Percentiles rank a stretch among this genome's conserved stretches.
Evolutionary conservation across 331 rosid species (phyloP).

Genomic region (Phaseolus coccineus): DNA sequence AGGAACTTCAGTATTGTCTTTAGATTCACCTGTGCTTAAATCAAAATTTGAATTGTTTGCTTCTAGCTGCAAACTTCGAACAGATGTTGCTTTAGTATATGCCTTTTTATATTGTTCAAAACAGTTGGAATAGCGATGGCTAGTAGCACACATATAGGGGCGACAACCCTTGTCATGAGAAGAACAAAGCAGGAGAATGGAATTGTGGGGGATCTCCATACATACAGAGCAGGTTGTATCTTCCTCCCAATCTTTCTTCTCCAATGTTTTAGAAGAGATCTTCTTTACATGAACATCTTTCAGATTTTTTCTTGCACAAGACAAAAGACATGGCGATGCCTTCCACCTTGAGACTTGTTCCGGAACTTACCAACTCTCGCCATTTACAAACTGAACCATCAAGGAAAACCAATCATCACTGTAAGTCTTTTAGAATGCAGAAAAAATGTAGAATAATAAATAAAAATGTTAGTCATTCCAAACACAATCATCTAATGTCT

Average conservation of each 20-base stretch:
- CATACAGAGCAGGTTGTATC: conserved; percentile 90
- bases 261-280: conserved; percentile 55
- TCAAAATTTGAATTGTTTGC: conserved; percentile 50
- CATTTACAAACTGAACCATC: conserved; percentile 60
- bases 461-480: conserved; percentile 4
- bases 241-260: conserved; percentile 79
- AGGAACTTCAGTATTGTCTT: conserved; percentile 60
- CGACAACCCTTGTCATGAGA: conserved; percentile 97
- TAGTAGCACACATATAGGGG: conserved; percentile 97
- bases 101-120: conserved; percentile 95
- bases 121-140: conserved; percentile 89
- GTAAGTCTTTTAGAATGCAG: background rate
- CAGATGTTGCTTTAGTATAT: conserved; percentile 68
- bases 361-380: conserved; percentile 68
- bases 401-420: background rate
- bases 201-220: conserved; percentile 98
- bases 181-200: conserved; percentile 95
- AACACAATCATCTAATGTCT: conserved; percentile 17
- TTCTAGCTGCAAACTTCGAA: conserved; percentile 57
- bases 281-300: conserved; percentile 60
- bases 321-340: conserved; percentile 51
- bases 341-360: conserved; percentile 52
- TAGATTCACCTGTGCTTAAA: conserved; percentile 57
- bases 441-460: conserved; percentile 19
- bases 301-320: conserved; percentile 53